phyloP scores from a whole-genome alignment of 257 asterid species.

The Striga asiatica region DNA sequence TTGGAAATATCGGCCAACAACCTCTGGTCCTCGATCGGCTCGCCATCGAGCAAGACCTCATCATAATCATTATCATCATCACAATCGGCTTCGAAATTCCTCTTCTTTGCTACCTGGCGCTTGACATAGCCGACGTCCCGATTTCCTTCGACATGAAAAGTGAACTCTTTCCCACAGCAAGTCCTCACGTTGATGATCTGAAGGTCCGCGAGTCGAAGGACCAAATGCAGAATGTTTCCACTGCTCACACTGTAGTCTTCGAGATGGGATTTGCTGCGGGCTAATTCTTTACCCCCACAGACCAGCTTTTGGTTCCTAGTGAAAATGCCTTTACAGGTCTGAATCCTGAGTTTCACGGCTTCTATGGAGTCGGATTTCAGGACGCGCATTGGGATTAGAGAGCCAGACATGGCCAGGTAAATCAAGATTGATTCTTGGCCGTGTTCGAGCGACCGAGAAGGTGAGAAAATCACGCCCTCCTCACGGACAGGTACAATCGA shows the following conservation, averaged over 20 bases:
- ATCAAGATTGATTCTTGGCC: slow-evolving; percentile 38
- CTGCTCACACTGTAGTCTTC: slow-evolving; percentile 49
- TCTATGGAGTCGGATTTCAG: slow-evolving; percentile 49
- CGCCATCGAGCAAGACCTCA: slow-evolving; percentile 46
- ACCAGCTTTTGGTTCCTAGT: slow-evolving; percentile 54
- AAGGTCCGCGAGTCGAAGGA: slow-evolving; percentile 53
- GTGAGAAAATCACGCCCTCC: slow-evolving; percentile 21
- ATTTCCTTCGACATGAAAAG: slow-evolving; percentile 43
- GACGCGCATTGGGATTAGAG: slow-evolving; percentile 57
- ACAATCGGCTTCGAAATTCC: slow-evolving; percentile 18
- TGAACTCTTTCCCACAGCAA: slow-evolving; percentile 50
- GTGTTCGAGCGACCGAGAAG: slow-evolving; percentile 20
- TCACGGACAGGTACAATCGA: slow-evolving; percentile 29
- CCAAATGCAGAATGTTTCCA: slow-evolving; percentile 61
- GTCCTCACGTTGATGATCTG: slow-evolving; percentile 46
- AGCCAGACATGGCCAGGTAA: slow-evolving; percentile 40
- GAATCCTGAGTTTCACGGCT: slow-evolving; percentile 52
- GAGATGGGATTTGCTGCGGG: slow-evolving; percentile 46
- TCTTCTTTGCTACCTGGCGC: slow-evolving; percentile 38
- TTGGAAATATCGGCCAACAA: slow-evolving; percentile 41
- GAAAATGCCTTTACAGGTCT: slow-evolving; percentile 47
- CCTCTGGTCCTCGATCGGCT: slow-evolving; percentile 51
- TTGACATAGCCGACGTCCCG: slow-evolving; percentile 56
- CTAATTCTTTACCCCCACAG: slow-evolving; percentile 51
- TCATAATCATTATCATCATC: too few relatives aligned